phyloP scores from a whole-genome alignment of 2,329 filamentous ascomycete genomes.

The Ilyonectria mors-panacis region DNA sequence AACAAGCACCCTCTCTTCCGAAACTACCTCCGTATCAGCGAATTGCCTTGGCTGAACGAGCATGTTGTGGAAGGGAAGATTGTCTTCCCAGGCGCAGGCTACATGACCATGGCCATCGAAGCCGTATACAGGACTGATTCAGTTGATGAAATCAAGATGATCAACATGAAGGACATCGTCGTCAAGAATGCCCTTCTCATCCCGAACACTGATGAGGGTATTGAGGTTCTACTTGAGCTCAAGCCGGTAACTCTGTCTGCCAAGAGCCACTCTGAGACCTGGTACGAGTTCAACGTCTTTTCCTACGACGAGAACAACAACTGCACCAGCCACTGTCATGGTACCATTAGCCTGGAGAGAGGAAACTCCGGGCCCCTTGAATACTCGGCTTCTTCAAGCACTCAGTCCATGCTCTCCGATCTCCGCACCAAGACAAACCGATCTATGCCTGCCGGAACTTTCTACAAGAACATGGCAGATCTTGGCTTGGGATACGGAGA shows the following conservation, averaged over 20 bases:
- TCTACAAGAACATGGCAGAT: constrained; percentile 43
- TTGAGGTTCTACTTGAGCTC: constrained; percentile 44
- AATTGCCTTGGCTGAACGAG: constrained; percentile 54
- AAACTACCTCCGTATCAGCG: constrained; percentile 50
- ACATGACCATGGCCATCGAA: constrained; percentile 53
- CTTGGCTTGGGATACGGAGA: constrained; percentile 45
- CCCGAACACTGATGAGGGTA: constrained; percentile 41
- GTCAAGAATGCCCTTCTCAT: constrained; percentile 45
- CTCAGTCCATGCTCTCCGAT: constrained; percentile 25
- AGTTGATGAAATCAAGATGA: constrained; percentile 34
- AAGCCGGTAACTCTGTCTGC: constrained; percentile 39
- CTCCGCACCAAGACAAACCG: constrained; percentile 42
- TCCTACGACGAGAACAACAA: constrained; percentile 45
- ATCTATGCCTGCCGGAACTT: constrained; percentile 36
- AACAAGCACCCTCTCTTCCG: constrained; percentile 51
- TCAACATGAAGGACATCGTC: constrained; percentile 39
- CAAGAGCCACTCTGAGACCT: constrained; percentile 41
- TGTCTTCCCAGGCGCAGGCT: constrained; percentile 55
- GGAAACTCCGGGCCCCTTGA: constrained; percentile 33
- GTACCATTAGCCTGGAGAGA: constrained; percentile 38
- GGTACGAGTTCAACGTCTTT: constrained; percentile 46
- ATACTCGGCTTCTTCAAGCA: constrained; percentile 28
- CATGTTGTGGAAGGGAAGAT: constrained; percentile 50
- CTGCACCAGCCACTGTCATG: constrained; percentile 45
- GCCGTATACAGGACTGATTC: constrained; percentile 39